Evolutionary conservation across 208 protist genomes (phyloP), one percentile per base, ranked within the genome.

Genomic region (Eutreptiella sp.): DNA sequence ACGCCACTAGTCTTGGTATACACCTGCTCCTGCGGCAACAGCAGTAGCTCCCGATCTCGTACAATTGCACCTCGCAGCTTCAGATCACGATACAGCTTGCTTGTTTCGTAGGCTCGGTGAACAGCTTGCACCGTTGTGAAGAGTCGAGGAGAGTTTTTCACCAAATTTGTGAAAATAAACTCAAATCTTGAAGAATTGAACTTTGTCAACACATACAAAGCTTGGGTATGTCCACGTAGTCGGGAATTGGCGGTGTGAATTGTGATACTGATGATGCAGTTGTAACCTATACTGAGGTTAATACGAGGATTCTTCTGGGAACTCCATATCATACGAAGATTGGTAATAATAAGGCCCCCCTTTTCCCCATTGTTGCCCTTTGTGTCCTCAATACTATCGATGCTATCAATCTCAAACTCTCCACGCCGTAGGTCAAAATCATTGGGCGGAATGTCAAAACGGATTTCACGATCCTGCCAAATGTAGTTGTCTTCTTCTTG

Each of bases 381-480:
- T 3, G 84, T 94, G 68, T 98, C 94, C 61, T 97, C 91, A 0
- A 96, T 79, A 5, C 77, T 38, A 27, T 74, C 50, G 50, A 96
- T 71, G 21, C 67, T 78, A 42, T 88, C 79, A 46, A 88, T 84
- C 16, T 83, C 53, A 14, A 73, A 48, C 68, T 97, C 93, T 1
- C 77, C 81, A 28, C 76, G 70, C 27, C 85, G 76, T 26, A 88
- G 61, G 27, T 65, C 47, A 24, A 95, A 55, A 9, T 79, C 72
- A 14, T 36, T 21, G 7, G 45, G 0, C 0, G 55, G 4, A 3
- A 81, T 48, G 63, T 96, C 91, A 68, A 97, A 97, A 38, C 88
- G 83, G 21, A 97, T 91, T 61, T 97, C 90, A 19, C 85, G 74
- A 70, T 98, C 93, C 35, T 96, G 84, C 92, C 90, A 96, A 31